Percentiles rank a stretch among this genome's conserved stretches.
Evolutionary conservation across 176 grass and related monocot genomes (phyloP).

Genomic region (Luzula sylvatica): DNA sequence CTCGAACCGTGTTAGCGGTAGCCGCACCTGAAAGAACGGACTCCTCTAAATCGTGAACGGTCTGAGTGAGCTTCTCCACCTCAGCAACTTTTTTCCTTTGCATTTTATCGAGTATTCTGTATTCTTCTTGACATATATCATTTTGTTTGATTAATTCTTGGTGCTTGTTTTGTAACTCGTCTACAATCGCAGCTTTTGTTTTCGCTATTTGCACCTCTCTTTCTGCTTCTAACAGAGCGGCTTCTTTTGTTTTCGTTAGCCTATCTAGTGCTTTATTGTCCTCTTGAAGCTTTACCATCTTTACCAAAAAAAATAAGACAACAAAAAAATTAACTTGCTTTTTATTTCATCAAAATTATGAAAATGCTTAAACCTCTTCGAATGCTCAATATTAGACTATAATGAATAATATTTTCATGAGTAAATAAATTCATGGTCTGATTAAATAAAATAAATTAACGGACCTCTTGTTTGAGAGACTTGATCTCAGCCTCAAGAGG

Average conservation of each 20-base stretch:
- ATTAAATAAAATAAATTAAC: too few species aligned
- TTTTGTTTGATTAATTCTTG: conserved; percentile 98
- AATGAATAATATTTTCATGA: too few species aligned
- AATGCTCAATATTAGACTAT: too few species aligned
- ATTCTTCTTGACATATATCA: conserved; percentile 97
- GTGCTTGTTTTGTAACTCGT: conserved; percentile 98
- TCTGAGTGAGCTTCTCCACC: conserved; percentile 84
- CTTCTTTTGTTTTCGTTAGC: conserved; percentile 94
- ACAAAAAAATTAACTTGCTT: background rate
- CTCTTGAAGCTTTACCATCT: conserved; percentile 92
- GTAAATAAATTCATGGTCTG: too few species aligned
- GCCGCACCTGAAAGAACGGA: conserved; percentile 88
- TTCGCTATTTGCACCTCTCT: conserved; percentile 82
- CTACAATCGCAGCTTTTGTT: conserved; percentile 84
- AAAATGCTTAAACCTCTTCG: too few species aligned
- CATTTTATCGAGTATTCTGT: conserved; percentile 89
- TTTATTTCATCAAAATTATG: too few species aligned
- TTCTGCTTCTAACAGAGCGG: conserved; percentile 83
- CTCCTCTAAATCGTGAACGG: conserved; percentile 81
- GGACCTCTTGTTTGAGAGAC: conserved; percentile 78
- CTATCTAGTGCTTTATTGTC: conserved; percentile 90
- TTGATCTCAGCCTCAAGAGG: conserved; percentile 96
- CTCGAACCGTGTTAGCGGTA: conserved; percentile 83
- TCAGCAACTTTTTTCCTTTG: conserved; percentile 86
- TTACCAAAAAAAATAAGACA: conserved; percentile 1